Evolutionary conservation across 345 rosid genomes (phyloP).

Genomic region (Ailanthus altissimus): DNA sequence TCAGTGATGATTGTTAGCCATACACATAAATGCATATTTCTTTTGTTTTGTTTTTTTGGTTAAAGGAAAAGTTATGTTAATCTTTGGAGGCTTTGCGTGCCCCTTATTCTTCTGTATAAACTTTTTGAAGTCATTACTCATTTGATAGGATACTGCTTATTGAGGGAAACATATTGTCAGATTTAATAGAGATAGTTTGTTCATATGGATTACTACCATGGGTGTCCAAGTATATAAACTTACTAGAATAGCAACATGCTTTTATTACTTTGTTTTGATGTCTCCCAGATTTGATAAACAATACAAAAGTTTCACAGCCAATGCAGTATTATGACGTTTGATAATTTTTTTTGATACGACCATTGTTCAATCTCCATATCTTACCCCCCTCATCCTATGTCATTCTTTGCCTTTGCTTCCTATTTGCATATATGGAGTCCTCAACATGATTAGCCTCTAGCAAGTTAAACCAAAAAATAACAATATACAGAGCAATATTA

Average conservation of each 20-base stretch:
- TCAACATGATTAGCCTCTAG: not conserved
- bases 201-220: not conserved
- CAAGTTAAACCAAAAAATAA: not conserved
- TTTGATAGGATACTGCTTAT: not conserved
- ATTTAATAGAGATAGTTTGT: not conserved
- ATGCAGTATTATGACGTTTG: not conserved
- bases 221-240: not conserved
- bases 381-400: too few relatives aligned
- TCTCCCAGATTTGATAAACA: not conserved
- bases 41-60: too few relatives aligned
- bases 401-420: too few relatives aligned
- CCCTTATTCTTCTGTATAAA: not conserved
- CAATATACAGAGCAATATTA: not conserved
- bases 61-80: not conserved
- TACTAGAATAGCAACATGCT: not conserved
- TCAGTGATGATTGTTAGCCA: not conserved
- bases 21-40: not conserved
- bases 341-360: not conserved
- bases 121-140: not conserved
- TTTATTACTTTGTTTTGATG: not conserved
- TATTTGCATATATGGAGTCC: not conserved
- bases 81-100: not conserved
- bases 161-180: not conserved
- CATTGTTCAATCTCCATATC: too few relatives aligned
- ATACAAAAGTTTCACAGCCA: not conserved